phyloP scores from a whole-genome alignment of 2,329 filamentous ascomycete genomes.

The Apiospora saccharicola region DNA sequence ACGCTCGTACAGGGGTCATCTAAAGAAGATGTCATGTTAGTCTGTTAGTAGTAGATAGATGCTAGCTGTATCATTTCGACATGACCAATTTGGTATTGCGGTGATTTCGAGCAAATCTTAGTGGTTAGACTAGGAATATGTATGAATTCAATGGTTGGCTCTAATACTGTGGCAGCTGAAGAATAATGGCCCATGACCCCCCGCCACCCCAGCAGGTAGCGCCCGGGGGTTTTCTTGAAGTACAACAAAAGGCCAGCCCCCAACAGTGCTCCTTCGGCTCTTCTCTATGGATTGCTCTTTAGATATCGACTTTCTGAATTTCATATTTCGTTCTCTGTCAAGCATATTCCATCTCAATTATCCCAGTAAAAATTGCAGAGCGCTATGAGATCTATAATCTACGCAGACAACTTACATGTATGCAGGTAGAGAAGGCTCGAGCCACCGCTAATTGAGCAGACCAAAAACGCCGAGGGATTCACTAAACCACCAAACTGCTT shows the following conservation, averaged over 20 bases:
- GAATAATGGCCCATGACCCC: not conserved
- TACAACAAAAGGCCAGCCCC: not conserved
- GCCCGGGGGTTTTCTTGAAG: too few relatives aligned
- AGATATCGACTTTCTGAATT: not conserved
- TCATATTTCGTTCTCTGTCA: not conserved
- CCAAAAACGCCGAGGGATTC: not conserved
- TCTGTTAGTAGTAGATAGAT: not conserved
- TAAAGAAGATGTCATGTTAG: not conserved
- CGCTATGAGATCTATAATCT: not conserved
- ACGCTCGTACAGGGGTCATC: not conserved
- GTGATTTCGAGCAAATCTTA: too few relatives aligned
- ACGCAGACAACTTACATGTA: not conserved
- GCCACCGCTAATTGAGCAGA: not conserved
- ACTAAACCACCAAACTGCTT: not conserved
- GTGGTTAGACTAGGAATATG: not conserved
- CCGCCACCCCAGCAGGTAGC: not conserved
- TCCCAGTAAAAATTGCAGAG: not conserved
- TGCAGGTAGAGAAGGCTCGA: not conserved
- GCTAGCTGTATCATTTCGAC: too few relatives aligned
- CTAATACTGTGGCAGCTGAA: not conserved
- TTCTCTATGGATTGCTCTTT: not conserved
- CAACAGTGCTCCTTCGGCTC: not conserved
- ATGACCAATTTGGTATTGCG: not conserved
- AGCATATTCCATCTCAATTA: not conserved
- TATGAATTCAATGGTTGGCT: not conserved